Base-by-base conservation (phyloP, 73 alveolate species). In the Paramecium octaurelia region DNA sequence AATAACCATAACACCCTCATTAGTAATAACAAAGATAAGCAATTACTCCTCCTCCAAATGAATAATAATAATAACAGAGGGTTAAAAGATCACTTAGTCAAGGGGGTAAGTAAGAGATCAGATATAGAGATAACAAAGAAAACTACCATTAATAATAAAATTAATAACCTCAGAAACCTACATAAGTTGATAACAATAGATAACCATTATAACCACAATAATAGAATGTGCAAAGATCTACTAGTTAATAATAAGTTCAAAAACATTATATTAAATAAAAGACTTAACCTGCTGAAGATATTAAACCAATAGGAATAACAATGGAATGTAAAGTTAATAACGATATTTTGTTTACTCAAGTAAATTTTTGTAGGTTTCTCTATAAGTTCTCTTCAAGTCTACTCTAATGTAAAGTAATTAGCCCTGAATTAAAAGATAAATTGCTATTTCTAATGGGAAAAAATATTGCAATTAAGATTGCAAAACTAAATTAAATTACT, bases 301-400 rank as follows among this genome's bases (percentile, higher is more conserved):
- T 64, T 1, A 64, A 64, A 23, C 44, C 8, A 27, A 23, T 31
- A 64, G 29, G 48, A 11, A 64, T 64, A 0, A 12, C 29, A 43
- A 20, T 44, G 6, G 91, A 80, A 80, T 80, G 46, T 31, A 80
- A 43, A 46, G n/a, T 18, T 21, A 80, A 80, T 44, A 80, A 80
- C 9, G 91, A 80, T 10, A 46, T 80, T 46, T 64, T 80, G 21
- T 80, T 80, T 48, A 80, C 75, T 80, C 57, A 80, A 80, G 57
- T 80, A 3, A 80, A 80, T 48, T 80, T 80, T 80, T 80, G 91
- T 24, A 80, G 91, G 23, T 80, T 80, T 24, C 57, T 80, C 6
- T 80, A 80, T 46, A 80, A 80, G 16, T 80, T 80, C 44, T 80
- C 91, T 8, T 48, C 46, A 16, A 44, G 34, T 23, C 57, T 80